Evolutionary conservation across 176 grass and related monocot species (phyloP).

Genomic region (Metroxylon sagu): DNA sequence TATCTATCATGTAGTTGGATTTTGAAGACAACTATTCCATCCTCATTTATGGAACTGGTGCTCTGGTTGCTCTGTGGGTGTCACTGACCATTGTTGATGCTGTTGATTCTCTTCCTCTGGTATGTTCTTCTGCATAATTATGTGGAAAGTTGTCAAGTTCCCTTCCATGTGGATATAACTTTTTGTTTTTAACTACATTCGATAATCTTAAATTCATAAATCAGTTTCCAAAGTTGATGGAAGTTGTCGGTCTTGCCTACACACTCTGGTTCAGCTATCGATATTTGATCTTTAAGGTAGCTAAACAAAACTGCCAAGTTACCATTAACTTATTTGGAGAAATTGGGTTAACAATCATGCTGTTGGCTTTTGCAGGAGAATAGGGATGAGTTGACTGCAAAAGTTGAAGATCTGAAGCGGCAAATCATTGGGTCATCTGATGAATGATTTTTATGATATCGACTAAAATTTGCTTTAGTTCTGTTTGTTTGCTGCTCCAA

Average conservation of each 20-base stretch:
- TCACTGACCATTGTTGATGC: too few relatives aligned
- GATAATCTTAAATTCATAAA: not conserved
- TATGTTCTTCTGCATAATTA: too few relatives aligned
- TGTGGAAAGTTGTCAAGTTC: too few relatives aligned
- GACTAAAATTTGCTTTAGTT: too few relatives aligned
- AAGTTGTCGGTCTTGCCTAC: constrained; percentile 82
- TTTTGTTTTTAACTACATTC: not conserved
- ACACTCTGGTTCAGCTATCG: constrained; percentile 79
- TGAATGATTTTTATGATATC: constrained; percentile 13
- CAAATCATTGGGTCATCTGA: constrained; percentile 44
- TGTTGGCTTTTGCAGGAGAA: constrained; percentile 36
- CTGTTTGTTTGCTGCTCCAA: too few relatives aligned
- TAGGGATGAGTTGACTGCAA: constrained; percentile 42
- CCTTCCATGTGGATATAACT: too few relatives aligned
- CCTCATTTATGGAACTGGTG: too few relatives aligned
- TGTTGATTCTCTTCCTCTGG: too few relatives aligned
- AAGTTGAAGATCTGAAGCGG: constrained; percentile 48
- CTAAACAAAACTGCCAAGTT: not conserved
- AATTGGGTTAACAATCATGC: constrained; percentile 1
- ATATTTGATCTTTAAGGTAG: constrained; percentile 84
- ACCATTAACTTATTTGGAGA: not conserved
- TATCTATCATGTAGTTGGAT: too few relatives aligned
- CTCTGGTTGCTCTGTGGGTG: too few relatives aligned
- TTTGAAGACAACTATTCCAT: too few relatives aligned
- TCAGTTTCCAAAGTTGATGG: constrained; percentile 83